Percentiles rank a stretch among this genome's conserved stretches.
Evolutionary conservation across 1,284 basidiomycete species (phyloP).

Genomic region (Stygiomarasmius scandens): DNA sequence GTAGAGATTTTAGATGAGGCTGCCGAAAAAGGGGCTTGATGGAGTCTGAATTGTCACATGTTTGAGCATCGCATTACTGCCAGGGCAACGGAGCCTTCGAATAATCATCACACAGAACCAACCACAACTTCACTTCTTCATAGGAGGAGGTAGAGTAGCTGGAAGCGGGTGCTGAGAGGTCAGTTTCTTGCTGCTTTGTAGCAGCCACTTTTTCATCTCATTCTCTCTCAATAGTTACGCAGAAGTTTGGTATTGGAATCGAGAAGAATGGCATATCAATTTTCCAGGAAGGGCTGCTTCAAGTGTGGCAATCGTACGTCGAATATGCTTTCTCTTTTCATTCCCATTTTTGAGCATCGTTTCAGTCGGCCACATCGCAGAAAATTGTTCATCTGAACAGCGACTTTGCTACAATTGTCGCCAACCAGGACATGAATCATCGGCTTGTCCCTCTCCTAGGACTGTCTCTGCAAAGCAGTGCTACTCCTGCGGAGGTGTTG

Average conservation of each 20-base stretch:
- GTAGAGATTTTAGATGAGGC: no score
- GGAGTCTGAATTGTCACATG: no score
- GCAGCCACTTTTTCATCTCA: background rate
- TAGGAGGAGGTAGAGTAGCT: constrained; percentile 50
- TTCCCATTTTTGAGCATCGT: constrained; percentile 20
- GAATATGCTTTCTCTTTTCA: constrained; percentile 14
- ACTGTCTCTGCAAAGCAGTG: constrained; percentile 76
- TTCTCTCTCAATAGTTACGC: constrained; percentile 20
- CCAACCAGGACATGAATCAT: constrained; percentile 88
- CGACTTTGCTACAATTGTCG: constrained; percentile 92
- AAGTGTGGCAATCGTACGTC: constrained; percentile 83
- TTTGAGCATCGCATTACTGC: background rate
- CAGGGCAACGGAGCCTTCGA: background rate
- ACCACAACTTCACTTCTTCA: constrained; percentile 35
- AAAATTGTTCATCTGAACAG: constrained; percentile 84
- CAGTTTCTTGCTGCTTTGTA: background rate
- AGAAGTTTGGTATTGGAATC: constrained; percentile 34
- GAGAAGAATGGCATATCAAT: constrained; percentile 69
- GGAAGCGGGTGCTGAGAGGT: constrained; percentile 42
- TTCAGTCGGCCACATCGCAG: constrained; percentile 87
- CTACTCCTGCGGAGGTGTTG: constrained; percentile 78
- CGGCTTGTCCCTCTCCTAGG: constrained; percentile 83
- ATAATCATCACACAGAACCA: constrained; percentile 4
- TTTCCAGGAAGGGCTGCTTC: constrained; percentile 83
- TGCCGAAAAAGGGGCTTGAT: no score